Evolutionary conservation across 306 rosid species (phyloP).

Genomic region (Benincasa hispida): DNA sequence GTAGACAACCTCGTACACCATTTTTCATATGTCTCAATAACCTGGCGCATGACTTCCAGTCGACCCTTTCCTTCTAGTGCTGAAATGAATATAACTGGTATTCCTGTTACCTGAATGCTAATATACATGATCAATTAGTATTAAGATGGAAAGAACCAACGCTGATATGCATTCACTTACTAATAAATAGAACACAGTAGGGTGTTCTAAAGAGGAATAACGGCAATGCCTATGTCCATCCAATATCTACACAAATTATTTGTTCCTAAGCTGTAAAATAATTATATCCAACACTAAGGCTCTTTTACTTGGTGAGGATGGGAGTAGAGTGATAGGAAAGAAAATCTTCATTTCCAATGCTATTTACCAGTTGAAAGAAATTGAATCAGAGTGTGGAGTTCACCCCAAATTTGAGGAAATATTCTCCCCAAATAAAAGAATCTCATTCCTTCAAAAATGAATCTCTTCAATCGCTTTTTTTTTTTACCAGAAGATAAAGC

Average conservation of each 20-base stretch:
- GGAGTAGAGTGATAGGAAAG: not conserved
- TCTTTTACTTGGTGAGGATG: not conserved
- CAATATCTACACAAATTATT: not conserved
- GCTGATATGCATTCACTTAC: not conserved
- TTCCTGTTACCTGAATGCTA: slow-evolving; percentile 59
- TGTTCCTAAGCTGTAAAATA: not conserved
- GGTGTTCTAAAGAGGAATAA: not conserved
- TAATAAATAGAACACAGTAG: not conserved
- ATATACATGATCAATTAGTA: not conserved
- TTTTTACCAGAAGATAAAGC: not conserved
- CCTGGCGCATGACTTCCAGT: slow-evolving; percentile 45
- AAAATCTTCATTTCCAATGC: not conserved
- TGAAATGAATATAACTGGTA: slow-evolving; percentile 77
- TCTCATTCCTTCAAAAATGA: not conserved
- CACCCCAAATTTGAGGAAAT: not conserved
- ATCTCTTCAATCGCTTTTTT: not conserved
- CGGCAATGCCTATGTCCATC: not conserved
- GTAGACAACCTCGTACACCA: slow-evolving; percentile 85
- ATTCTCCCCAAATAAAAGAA: not conserved
- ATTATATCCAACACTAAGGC: not conserved
- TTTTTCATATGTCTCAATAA: slow-evolving; percentile 64
- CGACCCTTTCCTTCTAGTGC: slow-evolving; percentile 89
- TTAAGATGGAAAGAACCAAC: not conserved
- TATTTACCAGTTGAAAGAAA: not conserved
- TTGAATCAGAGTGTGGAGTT: not conserved